phyloP scores from a whole-genome alignment of 1,139 yeast species.

The Yamadazyma mexicana region DNA sequence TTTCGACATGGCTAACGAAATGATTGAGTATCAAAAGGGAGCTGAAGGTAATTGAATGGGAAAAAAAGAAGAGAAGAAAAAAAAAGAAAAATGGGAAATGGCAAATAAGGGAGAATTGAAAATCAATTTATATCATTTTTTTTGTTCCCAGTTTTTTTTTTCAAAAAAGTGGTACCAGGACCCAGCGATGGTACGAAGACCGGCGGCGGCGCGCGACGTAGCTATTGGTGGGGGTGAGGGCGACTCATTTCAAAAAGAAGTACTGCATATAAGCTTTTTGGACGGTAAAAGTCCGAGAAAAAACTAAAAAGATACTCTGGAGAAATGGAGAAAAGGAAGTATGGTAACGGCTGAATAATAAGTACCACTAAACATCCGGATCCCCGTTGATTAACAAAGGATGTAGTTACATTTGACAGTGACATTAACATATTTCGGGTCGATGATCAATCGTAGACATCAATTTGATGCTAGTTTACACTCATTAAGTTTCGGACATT shows the following conservation, averaged over 20 bases:
- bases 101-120: constrained; percentile 1
- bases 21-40: constrained; percentile 1
- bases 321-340: constrained; percentile 1
- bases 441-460: background rate
- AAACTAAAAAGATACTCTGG: background rate
- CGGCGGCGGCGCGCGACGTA: background rate
- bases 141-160: too few relatives aligned
- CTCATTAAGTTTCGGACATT: constrained; percentile 1
- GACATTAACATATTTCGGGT: background rate
- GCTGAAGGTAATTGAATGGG: too few relatives aligned
- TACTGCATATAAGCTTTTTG: constrained; percentile 2
- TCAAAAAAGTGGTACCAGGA: background rate
- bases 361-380: background rate
- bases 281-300: constrained; percentile 3
- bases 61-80: too few relatives aligned
- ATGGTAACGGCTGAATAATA: background rate
- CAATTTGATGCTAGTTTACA: background rate
- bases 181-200: background rate
- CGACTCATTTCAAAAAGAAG: constrained; percentile 10
- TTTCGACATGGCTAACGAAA: constrained; percentile 12
- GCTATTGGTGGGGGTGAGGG: constrained; percentile 9
- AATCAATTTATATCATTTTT: constrained; percentile 1
- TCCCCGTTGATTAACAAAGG: background rate
- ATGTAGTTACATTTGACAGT: too few relatives aligned
- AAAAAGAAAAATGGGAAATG: too few relatives aligned